These are phyloP conservation scores for Ceratobasidium sp. DNA, from an alignment of 1,284 basidiomycete genomes.

Conservation along the genomic window DNA sequence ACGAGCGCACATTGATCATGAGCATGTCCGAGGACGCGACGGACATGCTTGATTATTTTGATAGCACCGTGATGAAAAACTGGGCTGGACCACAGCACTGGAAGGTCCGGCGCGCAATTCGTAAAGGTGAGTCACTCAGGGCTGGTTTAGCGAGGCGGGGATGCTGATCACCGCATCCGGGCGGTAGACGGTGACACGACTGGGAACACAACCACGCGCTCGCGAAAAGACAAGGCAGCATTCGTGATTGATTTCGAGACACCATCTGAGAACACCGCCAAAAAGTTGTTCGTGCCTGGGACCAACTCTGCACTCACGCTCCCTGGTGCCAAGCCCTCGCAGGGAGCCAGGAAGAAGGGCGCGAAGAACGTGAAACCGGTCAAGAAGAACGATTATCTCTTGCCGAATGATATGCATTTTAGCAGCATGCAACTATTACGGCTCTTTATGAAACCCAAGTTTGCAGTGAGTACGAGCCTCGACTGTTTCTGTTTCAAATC, in stretches of 20 bases:
- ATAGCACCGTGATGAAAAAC: slow-evolving; percentile 88
- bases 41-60: slow-evolving; percentile 94
- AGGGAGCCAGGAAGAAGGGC: slow-evolving; percentile 61
- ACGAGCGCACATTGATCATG: slow-evolving; percentile 83
- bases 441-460: slow-evolving; percentile 96
- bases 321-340: slow-evolving; percentile 64
- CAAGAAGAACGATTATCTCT: slow-evolving; percentile 80
- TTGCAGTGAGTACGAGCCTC: slow-evolving; percentile 70
- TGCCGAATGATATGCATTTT: slow-evolving; percentile 99
- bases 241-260: slow-evolving; percentile 89
- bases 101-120: slow-evolving; percentile 85
- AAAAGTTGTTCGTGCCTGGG: slow-evolving; percentile 85
- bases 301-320: slow-evolving; percentile 77
- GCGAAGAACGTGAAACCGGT: slow-evolving; percentile 63
- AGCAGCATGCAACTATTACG: slow-evolving; percentile 89
- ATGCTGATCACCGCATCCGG: slow-evolving; percentile 41
- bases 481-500: slow-evolving; percentile 7
- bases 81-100: slow-evolving; percentile 99
- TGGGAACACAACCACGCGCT: slow-evolving; percentile 58
- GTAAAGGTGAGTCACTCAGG: slow-evolving; percentile 69
- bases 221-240: slow-evolving; percentile 81
- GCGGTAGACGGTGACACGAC: slow-evolving; percentile 65
- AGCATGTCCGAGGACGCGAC: slow-evolving; percentile 78
- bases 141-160: background rate
- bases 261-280: slow-evolving; percentile 71